Percentiles rank a stretch among this genome's conserved stretches.
Conservation (phyloP, 495 filamentous ascomycete genomes). For the Parathielavia hyrcaniae region DNA sequence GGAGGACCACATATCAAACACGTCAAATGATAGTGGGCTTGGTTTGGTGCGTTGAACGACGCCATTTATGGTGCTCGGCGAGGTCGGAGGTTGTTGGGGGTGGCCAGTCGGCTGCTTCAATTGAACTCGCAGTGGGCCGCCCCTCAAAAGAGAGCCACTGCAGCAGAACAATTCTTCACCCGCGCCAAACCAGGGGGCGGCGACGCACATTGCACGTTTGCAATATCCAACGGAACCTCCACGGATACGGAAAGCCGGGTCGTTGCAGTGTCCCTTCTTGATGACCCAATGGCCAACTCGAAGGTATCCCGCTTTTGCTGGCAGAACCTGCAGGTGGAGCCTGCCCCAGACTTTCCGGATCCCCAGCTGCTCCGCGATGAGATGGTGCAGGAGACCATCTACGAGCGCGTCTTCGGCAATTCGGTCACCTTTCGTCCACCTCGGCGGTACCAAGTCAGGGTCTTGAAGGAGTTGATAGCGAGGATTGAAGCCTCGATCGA, state of each 20-base stretch:
- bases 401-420: constrained; percentile 56
- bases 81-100: too few species aligned
- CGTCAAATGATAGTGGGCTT: too few species aligned
- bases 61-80: too few species aligned
- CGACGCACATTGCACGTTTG: too few species aligned
- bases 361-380: constrained; percentile 29
- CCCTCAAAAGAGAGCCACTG: too few species aligned
- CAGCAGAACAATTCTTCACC: too few species aligned
- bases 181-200: too few species aligned
- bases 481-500: constrained; percentile 61
- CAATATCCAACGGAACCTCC: neutral
- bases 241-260: neutral
- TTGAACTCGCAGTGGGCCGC: too few species aligned
- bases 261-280: neutral
- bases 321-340: constrained; percentile 41
- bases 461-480: constrained; percentile 62
- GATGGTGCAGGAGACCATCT: constrained; percentile 56
- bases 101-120: too few species aligned
- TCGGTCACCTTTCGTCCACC: constrained; percentile 51
- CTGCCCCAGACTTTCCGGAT: constrained; percentile 32
- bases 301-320: constrained; percentile 36
- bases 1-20: too few species aligned
- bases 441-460: constrained; percentile 58
- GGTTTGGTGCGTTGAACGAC: too few species aligned
- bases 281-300: neutral